phyloP scores from a whole-genome alignment of 352 stramenopile genomes.

The Phytophthora syringae region DNA sequence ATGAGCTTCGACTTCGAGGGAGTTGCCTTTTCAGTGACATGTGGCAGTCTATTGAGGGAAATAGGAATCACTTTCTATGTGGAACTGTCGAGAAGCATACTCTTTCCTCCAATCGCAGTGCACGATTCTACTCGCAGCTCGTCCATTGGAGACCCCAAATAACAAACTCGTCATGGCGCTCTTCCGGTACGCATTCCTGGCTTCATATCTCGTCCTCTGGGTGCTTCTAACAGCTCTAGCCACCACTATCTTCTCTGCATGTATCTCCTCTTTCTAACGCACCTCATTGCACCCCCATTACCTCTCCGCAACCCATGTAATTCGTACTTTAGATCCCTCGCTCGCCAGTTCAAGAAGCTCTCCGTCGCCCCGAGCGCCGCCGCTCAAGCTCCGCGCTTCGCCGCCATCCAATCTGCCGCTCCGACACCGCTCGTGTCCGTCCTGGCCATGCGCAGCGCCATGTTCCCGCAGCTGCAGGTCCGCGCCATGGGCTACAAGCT shows the following conservation, averaged over 20 bases:
- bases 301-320: not conserved
- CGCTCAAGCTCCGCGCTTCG: conserved; percentile 34
- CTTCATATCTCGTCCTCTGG: not conserved
- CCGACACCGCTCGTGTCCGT: conserved; percentile 19
- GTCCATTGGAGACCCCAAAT: conserved; percentile 41
- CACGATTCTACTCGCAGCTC: conserved; percentile 1
- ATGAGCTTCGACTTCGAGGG: conserved; percentile 16
- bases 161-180: conserved; percentile 41
- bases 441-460: conserved; percentile 28
- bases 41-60: conserved; percentile 3
- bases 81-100: conserved; percentile 23
- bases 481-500: conserved; percentile 51
- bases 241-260: not conserved
- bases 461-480: conserved; percentile 59
- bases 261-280: conserved; percentile 16
- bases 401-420: conserved; percentile 8
- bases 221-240: not conserved
- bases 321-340: conserved; percentile 47
- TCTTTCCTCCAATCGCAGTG: conserved; percentile 31
- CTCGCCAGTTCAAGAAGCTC: conserved; percentile 62
- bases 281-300: not conserved
- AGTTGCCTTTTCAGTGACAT: no score
- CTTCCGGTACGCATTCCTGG: conserved; percentile 43
- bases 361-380: conserved; percentile 26
- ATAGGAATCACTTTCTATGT: conserved; percentile 14